Percentiles rank a stretch among this genome's conserved stretches.
Conservation (phyloP, 805 yeast genomes). For the Pichia kluyveri region DNA sequence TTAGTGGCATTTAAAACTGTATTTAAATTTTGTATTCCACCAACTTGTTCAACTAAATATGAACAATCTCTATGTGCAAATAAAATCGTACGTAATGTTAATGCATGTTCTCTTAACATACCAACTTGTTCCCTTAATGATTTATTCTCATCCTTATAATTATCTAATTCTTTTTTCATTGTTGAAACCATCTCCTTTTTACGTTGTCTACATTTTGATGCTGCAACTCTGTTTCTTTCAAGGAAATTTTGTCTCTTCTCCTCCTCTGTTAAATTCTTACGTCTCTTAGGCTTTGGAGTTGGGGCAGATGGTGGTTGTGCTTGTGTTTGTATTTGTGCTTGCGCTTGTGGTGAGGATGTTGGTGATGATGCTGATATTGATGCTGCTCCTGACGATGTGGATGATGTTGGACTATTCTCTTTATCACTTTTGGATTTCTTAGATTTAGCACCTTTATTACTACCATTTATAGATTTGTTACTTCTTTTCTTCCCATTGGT, state of each 20-base stretch:
- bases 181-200: slow-evolving; percentile 82
- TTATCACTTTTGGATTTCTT: too few species aligned
- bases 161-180: slow-evolving; percentile 71
- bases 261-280: slow-evolving; percentile 34
- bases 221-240: slow-evolving; percentile 92
- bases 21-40: slow-evolving; percentile 38
- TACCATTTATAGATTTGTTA: too few species aligned
- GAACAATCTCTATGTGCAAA: slow-evolving; percentile 44
- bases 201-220: slow-evolving; percentile 92
- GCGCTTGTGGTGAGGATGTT: neutral
- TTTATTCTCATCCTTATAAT: slow-evolving; percentile 62
- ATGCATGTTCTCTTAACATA: slow-evolving; percentile 50
- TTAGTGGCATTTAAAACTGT: slow-evolving; percentile 28
- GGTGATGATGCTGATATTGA: neutral
- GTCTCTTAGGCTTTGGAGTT: neutral
- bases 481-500: too few species aligned
- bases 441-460: too few species aligned
- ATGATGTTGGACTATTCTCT: too few species aligned
- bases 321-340: neutral
- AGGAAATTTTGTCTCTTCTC: slow-evolving; percentile 72
- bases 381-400: too few species aligned
- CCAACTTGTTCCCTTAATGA: slow-evolving; percentile 50
- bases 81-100: slow-evolving; percentile 38
- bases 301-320: neutral
- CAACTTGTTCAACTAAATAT: slow-evolving; percentile 31